phyloP scores from a whole-genome alignment of 164 flowering plant genomes.

The Stephania japonica region DNA sequence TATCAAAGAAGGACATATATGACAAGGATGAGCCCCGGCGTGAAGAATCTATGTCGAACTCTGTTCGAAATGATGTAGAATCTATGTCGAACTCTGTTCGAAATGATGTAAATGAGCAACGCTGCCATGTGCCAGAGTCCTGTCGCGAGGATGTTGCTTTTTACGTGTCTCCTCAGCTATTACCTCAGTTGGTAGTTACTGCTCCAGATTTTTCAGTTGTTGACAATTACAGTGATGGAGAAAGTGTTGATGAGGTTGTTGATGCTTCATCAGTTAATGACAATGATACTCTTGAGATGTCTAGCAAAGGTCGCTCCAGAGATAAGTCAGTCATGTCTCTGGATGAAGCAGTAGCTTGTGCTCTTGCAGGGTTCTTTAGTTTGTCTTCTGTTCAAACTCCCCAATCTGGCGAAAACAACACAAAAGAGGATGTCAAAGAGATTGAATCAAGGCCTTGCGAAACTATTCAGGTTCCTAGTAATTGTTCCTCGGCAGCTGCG shows the following conservation, averaged over 20 bases:
- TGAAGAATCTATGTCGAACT: slow-evolving; percentile 36
- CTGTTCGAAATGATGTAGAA: no score
- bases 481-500: slow-evolving; percentile 7
- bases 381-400: slow-evolving; percentile 25
- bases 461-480: slow-evolving; percentile 3
- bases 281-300: slow-evolving; percentile 16
- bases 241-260: slow-evolving; percentile 7
- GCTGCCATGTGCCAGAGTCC: slow-evolving; percentile 17
- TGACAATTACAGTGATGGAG: slow-evolving; percentile 36
- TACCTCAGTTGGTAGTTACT: slow-evolving; percentile 40
- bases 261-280: not conserved
- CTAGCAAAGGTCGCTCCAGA: slow-evolving; percentile 14
- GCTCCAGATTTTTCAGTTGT: slow-evolving; percentile 59
- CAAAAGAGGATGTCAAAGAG: slow-evolving; percentile 8
- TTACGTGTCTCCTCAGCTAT: slow-evolving; percentile 18
- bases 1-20: not conserved
- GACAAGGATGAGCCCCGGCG: slow-evolving; percentile 33
- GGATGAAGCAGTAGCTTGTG: slow-evolving; percentile 79
- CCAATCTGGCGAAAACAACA: slow-evolving; percentile 16
- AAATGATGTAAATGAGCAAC: slow-evolving; percentile 21
- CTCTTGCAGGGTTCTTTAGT: slow-evolving; percentile 57
- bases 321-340: slow-evolving; percentile 39
- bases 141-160: slow-evolving; percentile 19
- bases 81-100: slow-evolving; percentile 39
- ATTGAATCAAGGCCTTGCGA: slow-evolving; percentile 6